phyloP scores from a whole-genome alignment of 1,284 basidiomycete species.

The Xerocomus cyaneibrunnescens region DNA sequence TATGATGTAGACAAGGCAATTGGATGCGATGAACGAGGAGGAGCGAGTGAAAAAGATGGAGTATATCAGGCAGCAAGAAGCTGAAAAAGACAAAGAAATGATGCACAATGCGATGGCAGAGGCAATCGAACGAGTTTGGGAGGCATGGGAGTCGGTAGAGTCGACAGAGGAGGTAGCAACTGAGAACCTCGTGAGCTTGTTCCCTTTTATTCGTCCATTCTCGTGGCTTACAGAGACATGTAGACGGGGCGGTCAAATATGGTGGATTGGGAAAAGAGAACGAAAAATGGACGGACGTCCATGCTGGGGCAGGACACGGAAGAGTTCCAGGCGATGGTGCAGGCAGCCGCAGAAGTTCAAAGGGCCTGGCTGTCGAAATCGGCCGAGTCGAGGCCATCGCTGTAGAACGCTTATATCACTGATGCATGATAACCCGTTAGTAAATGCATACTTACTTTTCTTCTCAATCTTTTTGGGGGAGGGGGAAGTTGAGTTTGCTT shows the following conservation, averaged over 20 bases:
- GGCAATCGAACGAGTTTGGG: neutral
- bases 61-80: neutral
- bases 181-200: neutral
- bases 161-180: neutral
- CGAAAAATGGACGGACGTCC: too few relatives aligned
- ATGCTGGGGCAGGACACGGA: neutral
- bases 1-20: constrained; percentile 1
- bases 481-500: too few relatives aligned
- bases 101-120: neutral
- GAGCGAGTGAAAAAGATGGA: constrained; percentile 2
- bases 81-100: neutral
- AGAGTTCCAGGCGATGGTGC: neutral
- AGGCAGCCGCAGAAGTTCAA: neutral
- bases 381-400: neutral
- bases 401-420: too few relatives aligned
- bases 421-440: too few relatives aligned
- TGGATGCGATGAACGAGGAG: constrained; percentile 1
- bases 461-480: too few relatives aligned
- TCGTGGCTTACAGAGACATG: neutral
- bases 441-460: too few relatives aligned
- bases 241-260: neutral
- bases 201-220: neutral
- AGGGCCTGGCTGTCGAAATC: neutral
- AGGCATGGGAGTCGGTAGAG: neutral
- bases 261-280: neutral